Conservation (phyloP, 805 yeast genomes). For the Phaffomyces thermotolerans region DNA sequence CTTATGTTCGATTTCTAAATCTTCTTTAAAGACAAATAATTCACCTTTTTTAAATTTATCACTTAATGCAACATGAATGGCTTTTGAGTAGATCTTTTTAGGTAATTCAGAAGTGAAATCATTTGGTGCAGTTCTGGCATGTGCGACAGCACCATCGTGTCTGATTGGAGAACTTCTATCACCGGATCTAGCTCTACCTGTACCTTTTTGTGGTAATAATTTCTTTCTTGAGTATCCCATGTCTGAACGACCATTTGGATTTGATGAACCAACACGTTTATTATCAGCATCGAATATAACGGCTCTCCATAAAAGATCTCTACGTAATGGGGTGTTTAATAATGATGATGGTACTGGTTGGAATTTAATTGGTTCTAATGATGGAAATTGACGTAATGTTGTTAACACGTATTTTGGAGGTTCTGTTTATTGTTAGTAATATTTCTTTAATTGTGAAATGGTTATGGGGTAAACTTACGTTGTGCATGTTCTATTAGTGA, state of each 20-base stretch:
- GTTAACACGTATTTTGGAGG: conserved; percentile 74
- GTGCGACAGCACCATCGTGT: conserved; percentile 82
- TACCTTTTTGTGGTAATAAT: conserved; percentile 83
- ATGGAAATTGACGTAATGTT: conserved; percentile 78
- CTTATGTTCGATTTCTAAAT: conserved; percentile 26
- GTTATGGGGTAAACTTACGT: conserved; percentile 8
- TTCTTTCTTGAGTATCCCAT: conserved; percentile 81
- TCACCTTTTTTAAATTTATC: conserved; percentile 72
- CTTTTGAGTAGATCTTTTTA: conserved; percentile 60
- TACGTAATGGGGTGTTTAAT: conserved; percentile 69
- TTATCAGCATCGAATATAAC: conserved; percentile 88
- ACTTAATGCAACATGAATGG: conserved; percentile 77
- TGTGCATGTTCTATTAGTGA: conserved; percentile 12
- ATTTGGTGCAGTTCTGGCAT: conserved; percentile 85
- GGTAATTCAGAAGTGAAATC: conserved; percentile 81
- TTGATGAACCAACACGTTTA: conserved; percentile 81
- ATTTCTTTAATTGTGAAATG: neutral
- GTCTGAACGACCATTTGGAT: conserved; percentile 81
- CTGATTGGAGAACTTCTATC: conserved; percentile 92
- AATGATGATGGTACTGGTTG: conserved; percentile 71
- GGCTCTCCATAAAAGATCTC: conserved; percentile 92
- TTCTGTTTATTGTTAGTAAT: conserved; percentile 15
- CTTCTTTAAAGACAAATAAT: conserved; percentile 54
- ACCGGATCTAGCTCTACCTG: conserved; percentile 94
- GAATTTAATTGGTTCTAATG: conserved; percentile 74